Base-by-base conservation (phyloP, 2,329 filamentous ascomycete genomes). In the Chaetomiaceae sp. region DNA sequence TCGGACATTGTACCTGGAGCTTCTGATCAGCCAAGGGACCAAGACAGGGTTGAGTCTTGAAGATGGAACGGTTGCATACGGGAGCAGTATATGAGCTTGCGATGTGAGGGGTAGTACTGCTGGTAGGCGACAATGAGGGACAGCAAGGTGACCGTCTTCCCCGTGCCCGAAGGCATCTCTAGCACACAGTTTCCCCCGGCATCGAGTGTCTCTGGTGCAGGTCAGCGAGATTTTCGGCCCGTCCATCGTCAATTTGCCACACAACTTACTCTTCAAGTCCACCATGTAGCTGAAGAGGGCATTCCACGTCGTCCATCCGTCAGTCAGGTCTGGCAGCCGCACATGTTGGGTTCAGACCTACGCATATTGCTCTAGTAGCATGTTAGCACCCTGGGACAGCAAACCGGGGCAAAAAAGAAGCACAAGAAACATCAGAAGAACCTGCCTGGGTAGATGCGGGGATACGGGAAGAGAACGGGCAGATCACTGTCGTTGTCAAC, bases 81-180 rank as follows among this genome's bases (percentile, higher is more conserved):
- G 57, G 93, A 99, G 75, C 93, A 99, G 71, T 99, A 99, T 50
- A 99, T 96, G 45, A 99, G 82, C 70, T 99, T 99, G 50, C 95
- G 80, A 62, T 93, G 89, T 65, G 96, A 89, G 3, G 91, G 89
- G 63, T 92, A 91, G 66, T 91, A 85, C 66, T 93, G 88, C 69
- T 99, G 95, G 64, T 99, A 99, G 37, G 93, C 92, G 51, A 99
- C 84, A 63, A 99, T 99, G 60, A 99, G 80, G 0, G 93, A 96
- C 39, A 99, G 76, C 4, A 99, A 77, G 9, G 93, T 96, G 21
- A 99, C 88, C 0, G 93, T 99, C 75, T 99, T 99, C 55, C 93
- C 93, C 20, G 93, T 99, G 38, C 93, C 93, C 53, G 93, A 99
- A 69, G 93, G 93, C 93, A 99, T 99, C 73, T 99, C 93, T 61